These are phyloP conservation scores for Calocybe gangraenosa DNA, from an alignment of 768 basidiomycete species.

Conservation along the genomic window DNA sequence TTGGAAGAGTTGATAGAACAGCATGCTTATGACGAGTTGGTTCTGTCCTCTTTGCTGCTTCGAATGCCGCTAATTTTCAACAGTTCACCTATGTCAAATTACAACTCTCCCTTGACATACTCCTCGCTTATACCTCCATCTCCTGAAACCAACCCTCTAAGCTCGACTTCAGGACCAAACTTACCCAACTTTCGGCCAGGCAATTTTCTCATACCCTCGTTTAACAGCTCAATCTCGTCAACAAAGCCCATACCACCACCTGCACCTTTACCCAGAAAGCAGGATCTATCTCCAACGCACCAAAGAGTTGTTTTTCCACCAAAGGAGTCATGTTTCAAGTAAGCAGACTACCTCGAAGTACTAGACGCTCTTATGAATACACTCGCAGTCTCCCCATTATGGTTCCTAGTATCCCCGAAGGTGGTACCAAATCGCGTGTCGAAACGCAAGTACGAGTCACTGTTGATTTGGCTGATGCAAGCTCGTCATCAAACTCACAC, in stretches of 20 bases:
- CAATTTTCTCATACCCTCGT: conserved; percentile 28
- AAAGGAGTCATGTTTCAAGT: conserved; percentile 78
- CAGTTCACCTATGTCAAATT: conserved; percentile 32
- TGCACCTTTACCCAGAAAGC: conserved; percentile 51
- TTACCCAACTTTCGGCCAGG: conserved; percentile 25
- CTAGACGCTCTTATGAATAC: conserved; percentile 12
- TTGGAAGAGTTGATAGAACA: conserved; percentile 74
- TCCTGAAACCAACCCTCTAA: conserved; percentile 15
- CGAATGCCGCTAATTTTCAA: conserved; percentile 12
- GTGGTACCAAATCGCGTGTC: conserved; percentile 88
- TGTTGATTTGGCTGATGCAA: conserved; percentile 71
- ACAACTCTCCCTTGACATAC: conserved; percentile 26
- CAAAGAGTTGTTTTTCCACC: conserved; percentile 67
- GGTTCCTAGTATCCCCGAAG: conserved; percentile 77
- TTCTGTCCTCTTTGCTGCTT: conserved; percentile 13
- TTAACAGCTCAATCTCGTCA: conserved; percentile 37
- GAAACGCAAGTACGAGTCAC: conserved; percentile 90
- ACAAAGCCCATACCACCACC: conserved; percentile 70
- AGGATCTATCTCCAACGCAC: conserved; percentile 42
- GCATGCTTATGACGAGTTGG: conserved; percentile 74
- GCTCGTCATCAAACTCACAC: conserved; percentile 53
- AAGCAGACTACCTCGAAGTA: conserved; percentile 21
- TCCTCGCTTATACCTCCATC: conserved; percentile 27
- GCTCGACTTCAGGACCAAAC: conserved; percentile 17
- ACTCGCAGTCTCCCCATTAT: conserved; percentile 66